Evolutionary conservation across 1,139 yeast species (phyloP), one percentile per base, ranked within the genome.

Genomic region (Kodamaea suecica): DNA sequence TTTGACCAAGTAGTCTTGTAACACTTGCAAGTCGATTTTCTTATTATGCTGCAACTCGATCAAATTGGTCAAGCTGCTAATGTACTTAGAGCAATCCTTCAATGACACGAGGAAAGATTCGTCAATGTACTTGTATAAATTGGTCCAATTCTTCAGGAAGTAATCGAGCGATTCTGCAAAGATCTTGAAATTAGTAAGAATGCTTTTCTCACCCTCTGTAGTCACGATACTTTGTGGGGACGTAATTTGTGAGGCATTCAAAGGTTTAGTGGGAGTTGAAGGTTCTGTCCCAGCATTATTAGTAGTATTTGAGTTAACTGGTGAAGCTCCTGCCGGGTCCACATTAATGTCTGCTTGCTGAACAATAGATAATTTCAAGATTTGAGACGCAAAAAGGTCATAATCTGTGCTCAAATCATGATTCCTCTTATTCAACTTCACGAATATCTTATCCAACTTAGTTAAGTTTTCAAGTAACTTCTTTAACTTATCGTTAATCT

Each of bases 11-110:
- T 90, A 90, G 38, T 84, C 95, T 30, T 78, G 77, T 34, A 92
- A 67, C 31, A 85, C 95, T 53, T 92, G 97, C 49, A 84, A 78
- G 57, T 92, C 98, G 27, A 90, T 76, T 48, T 85, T 90, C 57
- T 90, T 90, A 53, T 87, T 92, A 52, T 92, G 98, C 45, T 92
- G 87, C 37, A 85, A 70, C 52, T 84, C 90, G 39, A 92, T 76
- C 44, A 90, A 65, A 40, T 75, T 77, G 47, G 87, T 84, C 48
- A 92, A 70, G 21, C 92, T 78, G 27, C 76, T 71, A 34, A 90
- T 81, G 52, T 88, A 92, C 59, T 85, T 90, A 44, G 92, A 87
- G 61, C 94, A 73, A 57, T 92, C 97, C 47, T 85, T 82, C 45
- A 92, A 63, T 4, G 95, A 78, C 2, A 87, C 86, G 37, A 88